Evolutionary conservation across 208 protist genomes (phyloP).

Genomic region (Leptomonas pyrrhocoris): DNA sequence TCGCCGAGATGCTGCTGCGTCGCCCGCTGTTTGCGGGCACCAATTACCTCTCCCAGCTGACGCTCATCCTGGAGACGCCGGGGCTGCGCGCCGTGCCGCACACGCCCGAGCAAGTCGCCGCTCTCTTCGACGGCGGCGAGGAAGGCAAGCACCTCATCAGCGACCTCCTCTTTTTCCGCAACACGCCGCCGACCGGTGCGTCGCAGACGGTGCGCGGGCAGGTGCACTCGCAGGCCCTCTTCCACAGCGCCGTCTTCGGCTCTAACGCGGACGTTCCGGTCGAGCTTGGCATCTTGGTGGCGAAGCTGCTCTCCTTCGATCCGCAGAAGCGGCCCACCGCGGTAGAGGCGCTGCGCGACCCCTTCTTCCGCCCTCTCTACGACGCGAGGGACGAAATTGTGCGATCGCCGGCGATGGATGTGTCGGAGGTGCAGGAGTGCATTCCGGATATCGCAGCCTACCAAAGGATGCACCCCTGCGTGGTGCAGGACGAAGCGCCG

Average conservation of each 20-base stretch:
- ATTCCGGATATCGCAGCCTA: slow-evolving; percentile 37
- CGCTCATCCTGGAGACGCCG: slow-evolving; percentile 53
- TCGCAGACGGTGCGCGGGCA: slow-evolving; percentile 7
- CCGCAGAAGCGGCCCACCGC: slow-evolving; percentile 65
- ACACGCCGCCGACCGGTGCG: slow-evolving; percentile 6
- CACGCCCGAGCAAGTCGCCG: slow-evolving; percentile 70
- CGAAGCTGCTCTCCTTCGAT: slow-evolving; percentile 59
- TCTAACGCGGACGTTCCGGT: slow-evolving; percentile 48
- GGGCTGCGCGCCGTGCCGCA: slow-evolving; percentile 89
- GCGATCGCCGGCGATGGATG: slow-evolving; percentile 31
- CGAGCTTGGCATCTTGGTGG: slow-evolving; percentile 42
- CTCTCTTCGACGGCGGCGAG: slow-evolving; percentile 59
- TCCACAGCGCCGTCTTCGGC: slow-evolving; percentile 67
- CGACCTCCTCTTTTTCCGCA: slow-evolving; percentile 39
- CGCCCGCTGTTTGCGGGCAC: slow-evolving; percentile 92
- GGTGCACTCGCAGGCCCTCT: slow-evolving; percentile 25
- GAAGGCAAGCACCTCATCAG: slow-evolving; percentile 74
- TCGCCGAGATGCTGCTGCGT: slow-evolving; percentile 90
- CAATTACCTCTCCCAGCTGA: slow-evolving; percentile 69
- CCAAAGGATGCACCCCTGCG: slow-evolving; percentile 15
- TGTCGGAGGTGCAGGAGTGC: slow-evolving; percentile 12
- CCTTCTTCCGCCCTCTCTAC: slow-evolving; percentile 63
- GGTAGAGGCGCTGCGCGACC: slow-evolving; percentile 59
- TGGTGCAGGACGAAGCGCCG: slow-evolving; percentile 35
- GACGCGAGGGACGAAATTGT: slow-evolving; percentile 62